phyloP scores from a whole-genome alignment of 2,329 filamentous ascomycete species.

The Coniella lustricola region DNA sequence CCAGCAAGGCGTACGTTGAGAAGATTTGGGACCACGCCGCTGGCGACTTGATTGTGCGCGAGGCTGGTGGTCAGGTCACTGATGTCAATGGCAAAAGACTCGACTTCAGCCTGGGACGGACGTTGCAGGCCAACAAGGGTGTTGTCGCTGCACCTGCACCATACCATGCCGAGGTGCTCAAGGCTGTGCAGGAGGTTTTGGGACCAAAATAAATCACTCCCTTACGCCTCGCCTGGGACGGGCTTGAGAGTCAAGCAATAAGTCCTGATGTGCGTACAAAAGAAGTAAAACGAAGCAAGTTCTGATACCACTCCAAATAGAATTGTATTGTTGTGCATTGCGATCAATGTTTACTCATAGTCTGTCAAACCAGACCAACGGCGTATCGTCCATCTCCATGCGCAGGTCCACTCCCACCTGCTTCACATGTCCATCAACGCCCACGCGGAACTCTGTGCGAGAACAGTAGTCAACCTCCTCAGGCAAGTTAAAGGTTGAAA shows the following conservation, averaged over 20 bases:
- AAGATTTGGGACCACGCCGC: constrained; percentile 99
- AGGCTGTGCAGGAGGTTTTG: constrained; percentile 76
- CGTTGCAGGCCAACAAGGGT: constrained; percentile 83
- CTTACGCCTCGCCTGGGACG: too few relatives aligned
- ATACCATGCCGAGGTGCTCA: constrained; percentile 69
- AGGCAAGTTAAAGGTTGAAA: not conserved
- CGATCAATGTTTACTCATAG: not conserved
- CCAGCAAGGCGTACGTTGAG: constrained; percentile 78
- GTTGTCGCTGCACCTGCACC: constrained; percentile 79
- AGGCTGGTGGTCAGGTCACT: constrained; percentile 87
- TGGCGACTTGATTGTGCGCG: constrained; percentile 86
- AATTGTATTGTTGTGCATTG: too few relatives aligned
- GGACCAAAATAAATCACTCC: constrained; percentile 29
- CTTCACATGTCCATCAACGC: constrained; percentile 7
- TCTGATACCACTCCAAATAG: not conserved
- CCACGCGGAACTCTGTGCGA: constrained; percentile 11
- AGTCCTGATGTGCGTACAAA: too few relatives aligned
- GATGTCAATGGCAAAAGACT: constrained; percentile 79
- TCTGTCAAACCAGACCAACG: constrained; percentile 14
- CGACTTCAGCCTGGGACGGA: constrained; percentile 82
- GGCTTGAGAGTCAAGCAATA: too few relatives aligned
- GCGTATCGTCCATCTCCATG: constrained; percentile 8
- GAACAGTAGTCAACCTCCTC: not conserved
- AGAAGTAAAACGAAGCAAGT: too few relatives aligned
- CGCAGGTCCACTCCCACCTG: constrained; percentile 12